Evolutionary conservation across 805 yeast genomes (phyloP).

Genomic region (Scheffersomyces amazonensis): DNA sequence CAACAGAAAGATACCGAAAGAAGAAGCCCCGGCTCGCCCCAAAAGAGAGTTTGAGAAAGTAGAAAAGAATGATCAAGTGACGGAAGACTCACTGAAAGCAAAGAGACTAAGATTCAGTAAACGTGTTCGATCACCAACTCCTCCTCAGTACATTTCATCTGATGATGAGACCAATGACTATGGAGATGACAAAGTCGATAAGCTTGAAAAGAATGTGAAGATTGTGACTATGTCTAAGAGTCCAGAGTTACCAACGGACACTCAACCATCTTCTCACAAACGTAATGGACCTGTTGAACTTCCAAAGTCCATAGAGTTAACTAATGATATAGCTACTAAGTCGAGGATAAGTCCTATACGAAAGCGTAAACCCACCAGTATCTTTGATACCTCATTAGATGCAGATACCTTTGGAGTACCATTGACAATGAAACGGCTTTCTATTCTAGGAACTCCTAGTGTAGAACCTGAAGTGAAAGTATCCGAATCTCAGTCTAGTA

Average conservation of each 20-base stretch:
- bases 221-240: too few relatives aligned
- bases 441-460: background rate
- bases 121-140: background rate
- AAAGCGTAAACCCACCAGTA: conserved; percentile 3
- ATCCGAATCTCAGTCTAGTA: background rate
- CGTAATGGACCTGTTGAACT: too few relatives aligned
- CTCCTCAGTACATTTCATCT: conserved; percentile 2
- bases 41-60: conserved; percentile 1
- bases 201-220: conserved; percentile 3
- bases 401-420: background rate
- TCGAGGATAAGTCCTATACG: background rate
- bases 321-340: background rate
- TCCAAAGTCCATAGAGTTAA: too few relatives aligned
- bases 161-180: conserved; percentile 7
- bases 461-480: background rate
- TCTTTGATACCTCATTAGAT: conserved; percentile 11
- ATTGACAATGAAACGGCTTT: background rate
- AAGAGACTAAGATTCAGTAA: background rate
- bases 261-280: too few relatives aligned
- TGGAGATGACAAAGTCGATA: conserved; percentile 7
- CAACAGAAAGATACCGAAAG: background rate
- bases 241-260: too few relatives aligned
- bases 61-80: background rate
- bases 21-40: background rate
- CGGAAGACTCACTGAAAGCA: background rate